Conservation (phyloP, 169 alveolate species). For the Plasmodium knowlesi region DNA sequence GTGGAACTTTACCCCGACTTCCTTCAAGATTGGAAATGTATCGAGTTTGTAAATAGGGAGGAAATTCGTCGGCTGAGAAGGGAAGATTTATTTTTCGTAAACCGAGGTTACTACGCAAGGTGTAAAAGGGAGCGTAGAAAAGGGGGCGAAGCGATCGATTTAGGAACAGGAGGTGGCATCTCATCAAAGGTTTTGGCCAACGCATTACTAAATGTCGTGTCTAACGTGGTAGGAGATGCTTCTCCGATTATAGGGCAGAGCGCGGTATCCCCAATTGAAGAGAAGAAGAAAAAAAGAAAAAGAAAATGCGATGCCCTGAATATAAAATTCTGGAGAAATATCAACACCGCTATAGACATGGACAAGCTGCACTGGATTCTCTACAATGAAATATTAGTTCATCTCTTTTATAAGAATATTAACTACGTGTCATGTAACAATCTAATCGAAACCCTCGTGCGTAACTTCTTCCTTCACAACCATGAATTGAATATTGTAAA, state of each 20-base stretch:
- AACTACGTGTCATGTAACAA: constrained; percentile 56
- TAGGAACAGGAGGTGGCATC: background rate
- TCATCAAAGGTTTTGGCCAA: background rate
- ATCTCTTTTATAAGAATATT: constrained; percentile 48
- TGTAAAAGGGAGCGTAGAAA: background rate
- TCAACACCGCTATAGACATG: constrained; percentile 55
- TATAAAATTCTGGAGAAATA: constrained; percentile 66
- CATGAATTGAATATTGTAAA: constrained; percentile 39
- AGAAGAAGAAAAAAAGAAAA: background rate
- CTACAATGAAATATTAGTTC: constrained; percentile 50
- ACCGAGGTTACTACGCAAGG: constrained; percentile 20
- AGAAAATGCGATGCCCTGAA: constrained; percentile 32
- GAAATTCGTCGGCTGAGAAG: constrained; percentile 10
- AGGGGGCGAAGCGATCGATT: background rate
- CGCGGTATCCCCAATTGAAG: background rate
- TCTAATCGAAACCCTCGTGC: constrained; percentile 36
- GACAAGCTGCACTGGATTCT: constrained; percentile 51
- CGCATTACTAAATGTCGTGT: background rate
- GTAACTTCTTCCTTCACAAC: constrained; percentile 28
- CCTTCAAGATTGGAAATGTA: background rate
- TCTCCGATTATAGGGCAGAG: background rate
- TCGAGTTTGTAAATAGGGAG: constrained; percentile 35
- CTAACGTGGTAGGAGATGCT: background rate
- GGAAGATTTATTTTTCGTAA: constrained; percentile 19
- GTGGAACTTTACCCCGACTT: constrained; percentile 56